Evolutionary conservation across 495 filamentous ascomycete genomes (phyloP).

Genomic region (Penicillium egyptiacum): DNA sequence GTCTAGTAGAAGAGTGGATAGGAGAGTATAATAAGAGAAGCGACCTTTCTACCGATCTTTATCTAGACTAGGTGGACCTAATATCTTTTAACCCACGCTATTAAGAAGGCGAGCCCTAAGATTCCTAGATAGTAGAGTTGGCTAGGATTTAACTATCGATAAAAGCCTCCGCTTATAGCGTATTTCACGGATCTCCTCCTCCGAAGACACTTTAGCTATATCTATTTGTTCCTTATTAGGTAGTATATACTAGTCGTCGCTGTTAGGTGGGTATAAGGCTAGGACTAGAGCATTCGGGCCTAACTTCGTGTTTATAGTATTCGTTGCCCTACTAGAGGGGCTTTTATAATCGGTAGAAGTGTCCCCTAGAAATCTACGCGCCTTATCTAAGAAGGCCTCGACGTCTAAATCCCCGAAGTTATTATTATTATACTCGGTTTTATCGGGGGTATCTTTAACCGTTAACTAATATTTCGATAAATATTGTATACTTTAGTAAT

Average conservation of each 20-base stretch:
- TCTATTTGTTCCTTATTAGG: neutral
- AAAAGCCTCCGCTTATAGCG: neutral
- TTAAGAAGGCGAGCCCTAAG: neutral
- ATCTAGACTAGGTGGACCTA: conserved; percentile 4
- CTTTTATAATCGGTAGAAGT: neutral
- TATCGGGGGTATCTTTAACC: neutral
- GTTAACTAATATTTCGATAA: neutral
- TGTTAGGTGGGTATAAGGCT: neutral
- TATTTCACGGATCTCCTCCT: neutral
- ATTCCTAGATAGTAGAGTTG: neutral
- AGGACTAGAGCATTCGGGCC: neutral
- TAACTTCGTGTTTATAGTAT: neutral
- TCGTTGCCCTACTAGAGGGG: neutral
- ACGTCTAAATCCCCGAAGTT: neutral
- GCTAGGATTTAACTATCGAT: neutral
- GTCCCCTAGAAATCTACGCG: neutral
- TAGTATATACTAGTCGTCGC: neutral
- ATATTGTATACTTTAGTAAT: neutral
- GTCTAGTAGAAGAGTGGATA: conserved; percentile 11
- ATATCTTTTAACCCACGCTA: neutral
- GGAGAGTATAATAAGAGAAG: conserved; percentile 14
- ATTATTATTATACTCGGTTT: neutral
- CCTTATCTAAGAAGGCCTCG: neutral
- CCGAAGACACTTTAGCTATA: neutral
- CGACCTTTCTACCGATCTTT: conserved; percentile 16